phyloP scores from a whole-genome alignment of 768 basidiomycete species.

The Agrocybe pediades region DNA sequence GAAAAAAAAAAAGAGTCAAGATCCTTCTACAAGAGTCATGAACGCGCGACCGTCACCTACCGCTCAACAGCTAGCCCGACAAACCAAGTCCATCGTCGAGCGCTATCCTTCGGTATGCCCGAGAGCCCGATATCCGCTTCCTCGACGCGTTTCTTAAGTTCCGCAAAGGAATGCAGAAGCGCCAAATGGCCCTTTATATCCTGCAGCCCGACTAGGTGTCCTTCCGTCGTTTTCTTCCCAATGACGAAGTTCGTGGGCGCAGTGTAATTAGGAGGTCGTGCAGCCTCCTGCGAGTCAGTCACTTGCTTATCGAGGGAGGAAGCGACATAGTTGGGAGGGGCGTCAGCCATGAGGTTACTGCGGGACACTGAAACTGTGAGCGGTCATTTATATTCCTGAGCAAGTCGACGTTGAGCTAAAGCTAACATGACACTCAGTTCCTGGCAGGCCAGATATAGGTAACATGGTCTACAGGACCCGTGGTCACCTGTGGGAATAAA shows the following conservation, averaged over 20 bases:
- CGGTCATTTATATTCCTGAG: no score
- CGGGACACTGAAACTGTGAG: no score
- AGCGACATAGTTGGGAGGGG: conserved; percentile 12
- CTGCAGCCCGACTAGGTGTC: conserved; percentile 28
- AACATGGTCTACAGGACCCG: no score
- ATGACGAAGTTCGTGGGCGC: conserved; percentile 30
- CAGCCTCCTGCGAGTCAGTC: not conserved
- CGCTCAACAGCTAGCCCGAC: conserved; percentile 38
- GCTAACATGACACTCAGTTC: no score
- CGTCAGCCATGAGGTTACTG: not conserved
- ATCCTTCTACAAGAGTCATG: not conserved
- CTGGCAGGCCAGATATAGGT: no score
- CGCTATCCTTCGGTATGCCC: conserved; percentile 22
- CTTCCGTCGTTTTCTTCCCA: conserved; percentile 20
- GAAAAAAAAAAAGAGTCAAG: not conserved
- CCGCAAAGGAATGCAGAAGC: conserved; percentile 32
- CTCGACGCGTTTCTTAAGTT: conserved; percentile 28
- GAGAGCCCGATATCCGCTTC: conserved; percentile 2
- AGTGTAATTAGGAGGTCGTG: conserved; percentile 27
- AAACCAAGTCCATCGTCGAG: conserved; percentile 36
- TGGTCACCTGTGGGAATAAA: no score
- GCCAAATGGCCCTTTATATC: conserved; percentile 35
- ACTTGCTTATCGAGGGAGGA: not conserved
- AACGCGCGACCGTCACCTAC: conserved; percentile 13
- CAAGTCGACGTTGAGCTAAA: no score